Base-by-base conservation (phyloP, 257 asterid genomes). In the Salvia miltiorrhiza region DNA sequence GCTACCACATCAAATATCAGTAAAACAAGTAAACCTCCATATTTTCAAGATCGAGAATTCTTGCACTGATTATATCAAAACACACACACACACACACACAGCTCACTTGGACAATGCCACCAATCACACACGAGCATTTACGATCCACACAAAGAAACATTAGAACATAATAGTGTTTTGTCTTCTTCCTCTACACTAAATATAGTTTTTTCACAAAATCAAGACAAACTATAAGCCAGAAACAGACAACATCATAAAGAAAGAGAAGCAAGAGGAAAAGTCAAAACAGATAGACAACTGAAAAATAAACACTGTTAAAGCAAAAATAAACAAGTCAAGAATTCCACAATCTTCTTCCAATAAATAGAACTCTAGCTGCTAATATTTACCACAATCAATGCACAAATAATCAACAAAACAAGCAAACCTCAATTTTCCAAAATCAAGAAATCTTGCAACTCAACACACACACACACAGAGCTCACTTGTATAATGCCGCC, bases 401-500 rank as follows among this genome's bases (percentile, higher is more conserved):
- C n/a, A n/a, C n/a, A n/a, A n/a, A n/a, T 28, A 1, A 28, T 28
- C 32, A 30, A 30, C 33, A 30, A 5, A 30, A 30, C 5, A 30
- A 30, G 33, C 33, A 32, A 64, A 14, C 35, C 35, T 30, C 35
- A 30, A 4, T 30, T 3, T 3, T 30, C 35, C 35, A 30, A 30
- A 30, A 30, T 30, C 35, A 30, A 30, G 35, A 30, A 2, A 4
- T n/a, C n/a, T n/a, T n/a, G n/a, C n/a, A n/a, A n/a, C n/a, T n/a
- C n/a, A n/a, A n/a, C n/a, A 47, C 24, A 17, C 24, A 17, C 24
- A 17, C 24, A 48, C 28, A 52, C 33, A 52, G 16, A 23, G 59
- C 0, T 10, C 1, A 54, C 97, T 95, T 93, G 99, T 35, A 93
- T 67, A 82, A 90, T 90, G 76, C 99, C 99, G 69, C 96, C 99